Conservation (phyloP, 1,284 basidiomycete genomes). For the Sporisorium scitamineum region DNA sequence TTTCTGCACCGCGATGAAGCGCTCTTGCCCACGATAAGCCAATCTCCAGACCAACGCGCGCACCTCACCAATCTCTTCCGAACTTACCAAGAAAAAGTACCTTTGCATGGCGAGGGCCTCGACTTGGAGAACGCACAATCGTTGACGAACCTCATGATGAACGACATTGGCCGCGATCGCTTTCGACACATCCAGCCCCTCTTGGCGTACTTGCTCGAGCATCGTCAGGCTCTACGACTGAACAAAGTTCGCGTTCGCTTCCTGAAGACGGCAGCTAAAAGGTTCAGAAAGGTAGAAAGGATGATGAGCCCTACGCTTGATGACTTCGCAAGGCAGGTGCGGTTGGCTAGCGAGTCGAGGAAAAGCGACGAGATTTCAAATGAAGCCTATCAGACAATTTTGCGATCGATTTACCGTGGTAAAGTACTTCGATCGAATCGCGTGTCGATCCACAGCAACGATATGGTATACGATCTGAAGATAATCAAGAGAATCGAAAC, state of each 20-base stretch:
- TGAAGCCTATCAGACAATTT: not conserved
- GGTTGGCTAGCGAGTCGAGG: not conserved
- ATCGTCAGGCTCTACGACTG: not conserved
- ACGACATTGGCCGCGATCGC: slow-evolving; percentile 9
- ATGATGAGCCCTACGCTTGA: slow-evolving; percentile 11
- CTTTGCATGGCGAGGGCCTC: not conserved
- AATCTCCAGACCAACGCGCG: not conserved
- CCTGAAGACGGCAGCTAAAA: not conserved
- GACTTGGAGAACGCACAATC: not conserved
- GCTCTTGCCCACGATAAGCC: not conserved
- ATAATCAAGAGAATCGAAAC: slow-evolving; percentile 5
- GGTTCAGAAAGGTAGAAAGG: not conserved
- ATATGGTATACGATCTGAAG: not conserved
- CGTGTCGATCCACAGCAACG: not conserved
- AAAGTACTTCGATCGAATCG: not conserved
- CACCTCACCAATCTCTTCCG: not conserved
- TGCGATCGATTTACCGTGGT: not conserved
- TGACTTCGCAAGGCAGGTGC: not conserved
- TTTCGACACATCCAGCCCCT: slow-evolving; percentile 14
- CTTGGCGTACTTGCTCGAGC: slow-evolving; percentile 5
- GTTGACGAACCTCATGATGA: not conserved
- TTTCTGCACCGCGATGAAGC: not conserved
- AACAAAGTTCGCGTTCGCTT: not conserved
- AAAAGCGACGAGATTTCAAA: not conserved
- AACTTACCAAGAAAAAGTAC: not conserved